phyloP scores from a whole-genome alignment of 1,284 basidiomycete genomes.

The Rhodotorula sp. region DNA sequence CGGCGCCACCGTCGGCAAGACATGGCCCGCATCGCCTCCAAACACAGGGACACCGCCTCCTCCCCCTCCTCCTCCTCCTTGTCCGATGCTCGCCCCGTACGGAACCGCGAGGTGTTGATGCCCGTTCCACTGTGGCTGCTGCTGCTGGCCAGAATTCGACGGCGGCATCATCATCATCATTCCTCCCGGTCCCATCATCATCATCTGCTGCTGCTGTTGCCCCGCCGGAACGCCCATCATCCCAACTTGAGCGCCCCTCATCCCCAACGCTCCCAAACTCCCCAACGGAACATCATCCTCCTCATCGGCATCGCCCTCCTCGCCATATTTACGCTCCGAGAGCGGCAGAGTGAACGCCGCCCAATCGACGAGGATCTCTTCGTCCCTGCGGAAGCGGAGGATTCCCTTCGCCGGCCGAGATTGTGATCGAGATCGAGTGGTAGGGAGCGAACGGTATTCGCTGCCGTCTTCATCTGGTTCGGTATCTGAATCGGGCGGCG shows the following conservation, averaged over 20 bases:
- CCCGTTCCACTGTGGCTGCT: background rate
- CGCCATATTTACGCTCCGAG: no score
- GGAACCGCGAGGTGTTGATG: constrained; percentile 2
- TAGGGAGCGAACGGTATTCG: background rate
- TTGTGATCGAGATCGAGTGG: background rate
- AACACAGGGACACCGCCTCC: background rate
- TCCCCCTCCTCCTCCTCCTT: background rate
- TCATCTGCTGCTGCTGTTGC: background rate
- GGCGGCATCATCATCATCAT: background rate
- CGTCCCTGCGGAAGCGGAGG: background rate
- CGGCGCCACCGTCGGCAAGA: constrained; percentile 12
- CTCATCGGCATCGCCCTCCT: constrained; percentile 11
- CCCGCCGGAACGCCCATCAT: constrained; percentile 15
- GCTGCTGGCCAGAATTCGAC: background rate
- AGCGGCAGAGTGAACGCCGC: constrained; percentile 16
- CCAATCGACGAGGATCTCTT: constrained; percentile 29
- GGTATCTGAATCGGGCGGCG: constrained; percentile 8
- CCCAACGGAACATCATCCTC: constrained; percentile 22
- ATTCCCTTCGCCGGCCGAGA: constrained; percentile 6
- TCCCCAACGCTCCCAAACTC: constrained; percentile 21
- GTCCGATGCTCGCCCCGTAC: background rate
- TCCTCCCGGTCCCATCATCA: background rate
- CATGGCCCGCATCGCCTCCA: background rate
- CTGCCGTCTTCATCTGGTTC: constrained; percentile 2
- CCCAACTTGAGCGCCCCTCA: constrained; percentile 22